Conservation (phyloP, 768 basidiomycete species). For the Lentinula edodes region DNA sequence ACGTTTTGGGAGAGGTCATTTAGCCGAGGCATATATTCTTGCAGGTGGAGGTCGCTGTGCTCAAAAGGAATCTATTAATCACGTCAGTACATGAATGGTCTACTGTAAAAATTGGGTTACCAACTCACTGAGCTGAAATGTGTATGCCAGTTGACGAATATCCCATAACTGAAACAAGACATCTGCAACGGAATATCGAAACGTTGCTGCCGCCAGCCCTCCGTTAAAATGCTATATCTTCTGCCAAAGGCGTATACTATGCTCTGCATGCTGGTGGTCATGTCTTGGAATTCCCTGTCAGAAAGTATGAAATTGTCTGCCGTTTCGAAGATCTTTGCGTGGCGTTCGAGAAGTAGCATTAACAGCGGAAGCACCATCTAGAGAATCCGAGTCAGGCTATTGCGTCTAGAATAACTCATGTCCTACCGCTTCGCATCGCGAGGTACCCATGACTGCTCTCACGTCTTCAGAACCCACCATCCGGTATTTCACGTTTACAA, state of each 20-base stretch:
- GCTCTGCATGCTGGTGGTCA: constrained; percentile 10
- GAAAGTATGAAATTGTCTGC: constrained; percentile 10
- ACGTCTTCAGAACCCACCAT: constrained; percentile 11
- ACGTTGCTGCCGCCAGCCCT: constrained; percentile 14
- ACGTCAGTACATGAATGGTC: background rate
- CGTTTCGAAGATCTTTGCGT: constrained; percentile 12
- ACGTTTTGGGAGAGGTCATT: background rate
- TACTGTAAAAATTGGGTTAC: background rate
- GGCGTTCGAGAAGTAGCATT: constrained; percentile 11
- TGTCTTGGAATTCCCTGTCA: constrained; percentile 12
- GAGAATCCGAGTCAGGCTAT: background rate
- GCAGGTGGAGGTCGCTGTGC: background rate
- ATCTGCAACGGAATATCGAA: constrained; percentile 9
- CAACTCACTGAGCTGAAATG: constrained; percentile 4
- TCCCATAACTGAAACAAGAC: constrained; percentile 11
- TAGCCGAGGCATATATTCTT: background rate
- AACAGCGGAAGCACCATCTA: constrained; percentile 11
- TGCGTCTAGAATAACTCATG: background rate
- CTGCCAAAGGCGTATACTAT: constrained; percentile 10
- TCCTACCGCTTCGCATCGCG: constrained; percentile 11
- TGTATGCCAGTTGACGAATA: constrained; percentile 14
- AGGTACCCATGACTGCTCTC: constrained; percentile 10
- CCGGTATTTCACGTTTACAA: constrained; percentile 7
- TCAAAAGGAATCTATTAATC: background rate
- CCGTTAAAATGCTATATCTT: constrained; percentile 11